Evolutionary conservation across 176 grass and related monocot species (phyloP).

Genomic region (Zea luxurians): DNA sequence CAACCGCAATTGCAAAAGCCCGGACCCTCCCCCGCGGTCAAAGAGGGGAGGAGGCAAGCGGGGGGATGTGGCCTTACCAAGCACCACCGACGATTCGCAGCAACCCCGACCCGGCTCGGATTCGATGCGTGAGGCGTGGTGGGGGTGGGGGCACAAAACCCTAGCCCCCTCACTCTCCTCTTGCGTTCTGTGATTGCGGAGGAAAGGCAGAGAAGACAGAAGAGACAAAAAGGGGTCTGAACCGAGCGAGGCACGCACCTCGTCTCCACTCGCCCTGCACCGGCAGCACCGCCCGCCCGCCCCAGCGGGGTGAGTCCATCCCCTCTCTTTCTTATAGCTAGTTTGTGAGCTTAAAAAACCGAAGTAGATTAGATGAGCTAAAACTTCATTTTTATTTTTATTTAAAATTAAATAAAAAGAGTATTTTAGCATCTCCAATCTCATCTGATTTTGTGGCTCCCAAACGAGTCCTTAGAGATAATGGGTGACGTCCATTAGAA

Average conservation of each 20-base stretch:
- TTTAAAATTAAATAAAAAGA: no score
- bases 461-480: no score
- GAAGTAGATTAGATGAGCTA: no score
- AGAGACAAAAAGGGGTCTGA: background rate
- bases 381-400: no score
- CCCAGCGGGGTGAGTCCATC: no score
- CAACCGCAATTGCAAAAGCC: no score
- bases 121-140: conserved; percentile 35
- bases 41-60: background rate
- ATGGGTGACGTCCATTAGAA: no score
- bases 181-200: background rate
- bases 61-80: conserved; percentile 34
- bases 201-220: conserved; percentile 1
- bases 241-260: conserved; percentile 32
- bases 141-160: conserved; percentile 38
- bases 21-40: background rate
- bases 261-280: conserved; percentile 40
- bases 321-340: no score
- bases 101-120: conserved; percentile 5
- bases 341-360: no score
- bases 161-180: conserved; percentile 4
- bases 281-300: background rate
- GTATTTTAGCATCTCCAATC: no score
- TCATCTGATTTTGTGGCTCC: no score
- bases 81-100: background rate